These are phyloP conservation scores for Trichoderma atrobrunneum DNA, from an alignment of 2,329 filamentous ascomycete genomes.

Conservation along the genomic window DNA sequence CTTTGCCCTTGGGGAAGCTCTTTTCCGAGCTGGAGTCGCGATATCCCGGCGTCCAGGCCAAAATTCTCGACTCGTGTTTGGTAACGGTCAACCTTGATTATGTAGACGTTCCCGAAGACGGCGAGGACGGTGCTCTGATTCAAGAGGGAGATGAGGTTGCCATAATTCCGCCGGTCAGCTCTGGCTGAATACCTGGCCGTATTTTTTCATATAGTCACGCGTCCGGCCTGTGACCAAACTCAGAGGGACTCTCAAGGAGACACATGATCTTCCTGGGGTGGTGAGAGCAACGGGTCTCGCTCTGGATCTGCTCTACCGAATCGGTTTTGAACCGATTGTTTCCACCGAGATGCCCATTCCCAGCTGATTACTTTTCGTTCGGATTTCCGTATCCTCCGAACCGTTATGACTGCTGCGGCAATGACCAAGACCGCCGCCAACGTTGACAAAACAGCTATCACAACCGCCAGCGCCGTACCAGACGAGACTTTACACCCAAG, in stretches of 20 bases:
- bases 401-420: constrained; percentile 19
- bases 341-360: constrained; percentile 23
- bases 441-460: constrained; percentile 31
- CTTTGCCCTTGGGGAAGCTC: constrained; percentile 59
- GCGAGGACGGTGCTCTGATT: constrained; percentile 46
- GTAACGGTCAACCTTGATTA: constrained; percentile 81
- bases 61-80: constrained; percentile 68
- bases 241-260: neutral
- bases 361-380: constrained; percentile 25
- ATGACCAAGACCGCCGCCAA: constrained; percentile 28
- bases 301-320: constrained; percentile 26
- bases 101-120: constrained; percentile 61
- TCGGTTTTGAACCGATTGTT: neutral
- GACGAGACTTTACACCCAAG: constrained; percentile 38
- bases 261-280: neutral
- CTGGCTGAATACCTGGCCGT: constrained; percentile 53
- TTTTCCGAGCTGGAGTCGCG: constrained; percentile 65
- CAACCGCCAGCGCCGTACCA: constrained; percentile 32
- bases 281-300: constrained; percentile 31
- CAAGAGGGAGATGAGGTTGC: constrained; percentile 77
- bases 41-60: constrained; percentile 66
- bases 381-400: constrained; percentile 25
- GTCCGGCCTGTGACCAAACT: neutral
- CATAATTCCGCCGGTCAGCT: constrained; percentile 85
- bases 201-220: neutral